These are phyloP conservation scores for Epicoccum nigrum DNA, from an alignment of 2,329 filamentous ascomycete species.

Conservation along the genomic window DNA sequence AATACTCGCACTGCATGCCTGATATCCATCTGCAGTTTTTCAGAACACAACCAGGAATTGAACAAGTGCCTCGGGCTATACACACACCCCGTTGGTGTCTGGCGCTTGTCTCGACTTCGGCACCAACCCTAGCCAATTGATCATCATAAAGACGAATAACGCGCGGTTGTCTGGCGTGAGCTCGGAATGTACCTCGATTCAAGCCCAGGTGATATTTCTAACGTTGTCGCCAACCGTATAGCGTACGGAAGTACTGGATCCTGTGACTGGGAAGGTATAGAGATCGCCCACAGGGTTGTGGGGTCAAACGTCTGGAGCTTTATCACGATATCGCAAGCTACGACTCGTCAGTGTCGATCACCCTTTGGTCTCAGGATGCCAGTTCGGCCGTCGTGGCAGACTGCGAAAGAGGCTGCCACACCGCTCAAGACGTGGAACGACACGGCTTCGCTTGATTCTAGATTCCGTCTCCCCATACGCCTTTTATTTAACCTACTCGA, in stretches of 20 bases:
- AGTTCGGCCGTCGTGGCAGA: neutral
- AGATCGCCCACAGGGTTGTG: constrained; percentile 6
- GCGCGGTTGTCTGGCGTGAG: neutral
- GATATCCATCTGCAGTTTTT: no score
- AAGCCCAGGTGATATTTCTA: neutral
- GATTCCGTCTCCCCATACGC: neutral
- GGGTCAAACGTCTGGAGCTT: neutral
- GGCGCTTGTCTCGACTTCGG: no score
- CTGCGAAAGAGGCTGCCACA: neutral
- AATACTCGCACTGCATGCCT: no score
- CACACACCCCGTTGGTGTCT: no score
- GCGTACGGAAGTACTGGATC: constrained; percentile 1
- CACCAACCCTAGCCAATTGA: no score
- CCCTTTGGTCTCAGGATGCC: neutral
- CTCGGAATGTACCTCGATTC: neutral
- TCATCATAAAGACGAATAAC: no score
- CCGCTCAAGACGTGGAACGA: neutral
- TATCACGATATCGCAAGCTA: neutral
- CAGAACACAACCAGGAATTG: no score
- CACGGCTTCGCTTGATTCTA: neutral
- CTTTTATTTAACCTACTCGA: neutral
- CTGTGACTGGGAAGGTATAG: constrained; percentile 3
- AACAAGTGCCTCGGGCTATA: no score
- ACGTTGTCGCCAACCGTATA: neutral
- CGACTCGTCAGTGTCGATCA: constrained; percentile 3